Evolutionary conservation across 768 basidiomycete genomes (phyloP).

Genomic region (Polyporus arcularius): DNA sequence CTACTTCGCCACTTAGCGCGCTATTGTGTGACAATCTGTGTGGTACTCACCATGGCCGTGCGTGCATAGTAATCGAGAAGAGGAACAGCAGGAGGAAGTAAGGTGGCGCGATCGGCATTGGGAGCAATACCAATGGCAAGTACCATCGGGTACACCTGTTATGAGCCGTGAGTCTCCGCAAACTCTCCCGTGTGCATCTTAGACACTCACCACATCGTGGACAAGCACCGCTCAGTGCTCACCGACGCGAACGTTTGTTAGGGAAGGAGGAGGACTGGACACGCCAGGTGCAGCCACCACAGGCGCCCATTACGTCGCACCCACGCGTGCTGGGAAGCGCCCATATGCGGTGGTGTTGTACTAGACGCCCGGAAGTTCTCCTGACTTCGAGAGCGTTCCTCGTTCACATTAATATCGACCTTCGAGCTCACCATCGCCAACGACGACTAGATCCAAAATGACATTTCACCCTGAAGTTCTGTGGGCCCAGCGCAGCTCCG

Average conservation of each 20-base stretch:
- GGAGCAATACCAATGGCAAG: slow-evolving; percentile 72
- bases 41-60: slow-evolving; percentile 73
- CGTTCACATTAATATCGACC: slow-evolving; percentile 17
- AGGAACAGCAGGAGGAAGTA: slow-evolving; percentile 80
- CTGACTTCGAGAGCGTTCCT: slow-evolving; percentile 30
- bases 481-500: slow-evolving; percentile 93
- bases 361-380: slow-evolving; percentile 22
- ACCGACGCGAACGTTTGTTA: no score
- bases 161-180: neutral
- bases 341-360: neutral
- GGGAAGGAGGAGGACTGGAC: neutral
- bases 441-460: slow-evolving; percentile 32
- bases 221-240: neutral
- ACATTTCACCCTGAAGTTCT: slow-evolving; percentile 79
- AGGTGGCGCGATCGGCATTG: slow-evolving; percentile 77
- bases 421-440: slow-evolving; percentile 16
- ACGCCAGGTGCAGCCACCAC: neutral
- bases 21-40: no score
- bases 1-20: slow-evolving; percentile 36
- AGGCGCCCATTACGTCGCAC: no score
- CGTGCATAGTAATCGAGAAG: slow-evolving; percentile 75
- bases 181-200: neutral
- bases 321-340: neutral
- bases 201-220: slow-evolving; percentile 57
- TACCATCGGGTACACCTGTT: slow-evolving; percentile 86